Evolutionary conservation across 768 basidiomycete genomes (phyloP), one percentile per base, ranked within the genome.

Genomic region (Coprinopsis marcescibilis): DNA sequence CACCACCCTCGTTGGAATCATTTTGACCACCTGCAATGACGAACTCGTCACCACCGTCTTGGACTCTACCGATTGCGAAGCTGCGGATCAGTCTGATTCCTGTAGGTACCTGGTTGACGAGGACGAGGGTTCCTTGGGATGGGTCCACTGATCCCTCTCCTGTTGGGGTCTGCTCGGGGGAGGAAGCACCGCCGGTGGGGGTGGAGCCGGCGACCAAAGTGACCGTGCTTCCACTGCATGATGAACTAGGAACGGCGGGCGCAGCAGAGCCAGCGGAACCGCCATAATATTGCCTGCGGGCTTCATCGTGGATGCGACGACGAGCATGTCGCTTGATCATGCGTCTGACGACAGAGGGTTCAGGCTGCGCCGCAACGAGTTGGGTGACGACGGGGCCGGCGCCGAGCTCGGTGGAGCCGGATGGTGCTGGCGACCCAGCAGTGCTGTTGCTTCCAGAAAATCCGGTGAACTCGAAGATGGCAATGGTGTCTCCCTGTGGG

Each of bases 1-100:
- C 74, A 2, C 84, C 83, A 1, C 70, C 78, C 15, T 63, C 65
- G 14, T 78, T 78, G 4, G n/a, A n/a, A n/a, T n/a, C n/a, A n/a
- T n/a, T n/a, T n/a, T 67, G 71, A 20, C 67, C 65, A 8, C 79
- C 81, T 20, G 80, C 79, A 27, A 82, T 67, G 26, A 85, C 63
- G 46, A 58, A 65, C 45, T 62, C 73, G 38, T 77, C 77, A 26
- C 72, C 73, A 26, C 71, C 69, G n/a, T 63, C 64, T 46, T 65
- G 57, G 46, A 63, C 52, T 2, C 72, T 69, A 3, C 77, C 76
- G 44, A 84, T 67, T 60, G 73, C 70, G 79, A 86, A 84, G 5
- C 81, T 82, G 26, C 82, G 68, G 26, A 85, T 72, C 57, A 84
- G 77, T 52, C 78, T 66, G 21, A 55, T 44, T 12, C 54, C 54